Evolutionary conservation across 768 basidiomycete species (phyloP).

Genomic region (Hericium erinaceus): DNA sequence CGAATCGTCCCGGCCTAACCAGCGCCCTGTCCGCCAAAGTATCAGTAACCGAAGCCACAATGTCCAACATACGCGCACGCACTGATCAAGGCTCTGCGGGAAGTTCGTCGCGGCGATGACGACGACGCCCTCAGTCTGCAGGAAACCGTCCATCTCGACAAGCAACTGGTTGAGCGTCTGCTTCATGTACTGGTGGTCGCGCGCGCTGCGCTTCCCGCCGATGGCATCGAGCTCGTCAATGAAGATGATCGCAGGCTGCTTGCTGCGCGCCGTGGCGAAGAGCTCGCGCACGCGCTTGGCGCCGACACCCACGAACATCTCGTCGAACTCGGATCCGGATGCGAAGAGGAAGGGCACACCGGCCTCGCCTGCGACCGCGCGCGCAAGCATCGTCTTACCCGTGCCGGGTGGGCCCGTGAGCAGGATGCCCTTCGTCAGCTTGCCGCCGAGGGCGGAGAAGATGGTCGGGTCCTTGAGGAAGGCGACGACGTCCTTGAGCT

Average conservation of each 20-base stretch:
- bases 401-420: slow-evolving; percentile 90
- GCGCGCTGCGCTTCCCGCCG: slow-evolving; percentile 76
- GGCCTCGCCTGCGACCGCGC: slow-evolving; percentile 96
- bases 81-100: slow-evolving; percentile 89
- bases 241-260: slow-evolving; percentile 95
- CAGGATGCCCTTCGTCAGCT: slow-evolving; percentile 88
- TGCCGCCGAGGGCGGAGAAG: slow-evolving; percentile 88
- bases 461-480: slow-evolving; percentile 90
- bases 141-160: slow-evolving; percentile 96
- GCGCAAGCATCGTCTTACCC: slow-evolving; percentile 96
- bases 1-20: slow-evolving; percentile 93
- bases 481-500: slow-evolving; percentile 88
- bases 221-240: slow-evolving; percentile 96
- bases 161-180: slow-evolving; percentile 94
- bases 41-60: not conserved
- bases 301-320: slow-evolving; percentile 95
- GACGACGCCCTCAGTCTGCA: slow-evolving; percentile 87
- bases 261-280: slow-evolving; percentile 88
- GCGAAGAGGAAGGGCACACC: slow-evolving; percentile 97
- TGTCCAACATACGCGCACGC: slow-evolving; percentile 20
- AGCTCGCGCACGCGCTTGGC: slow-evolving; percentile 94
- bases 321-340: slow-evolving; percentile 94
- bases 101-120: slow-evolving; percentile 98
- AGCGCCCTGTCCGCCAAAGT: slow-evolving; percentile 54
- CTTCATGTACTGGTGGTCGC: slow-evolving; percentile 85